phyloP scores from a whole-genome alignment of 202 grass and related monocot species.

The Digitaria exilis region DNA sequence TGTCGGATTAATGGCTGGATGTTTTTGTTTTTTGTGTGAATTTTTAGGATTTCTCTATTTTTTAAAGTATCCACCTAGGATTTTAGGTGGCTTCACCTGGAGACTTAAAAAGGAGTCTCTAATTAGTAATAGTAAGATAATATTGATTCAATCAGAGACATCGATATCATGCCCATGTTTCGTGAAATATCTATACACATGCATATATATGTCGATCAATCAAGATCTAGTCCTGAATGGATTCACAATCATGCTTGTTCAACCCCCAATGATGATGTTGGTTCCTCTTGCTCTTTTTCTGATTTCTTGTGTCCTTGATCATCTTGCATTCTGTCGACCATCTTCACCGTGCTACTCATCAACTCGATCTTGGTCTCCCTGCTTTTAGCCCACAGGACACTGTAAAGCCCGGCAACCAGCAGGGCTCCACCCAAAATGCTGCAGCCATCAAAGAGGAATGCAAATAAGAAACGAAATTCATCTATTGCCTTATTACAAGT shows the following conservation, averaged over 20 bases:
- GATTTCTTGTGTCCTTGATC: neutral
- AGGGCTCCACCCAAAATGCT: slow-evolving; percentile 58
- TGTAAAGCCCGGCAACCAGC: slow-evolving; percentile 57
- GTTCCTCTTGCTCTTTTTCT: neutral
- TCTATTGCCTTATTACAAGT: neutral
- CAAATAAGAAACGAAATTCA: neutral
- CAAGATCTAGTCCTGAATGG: neutral
- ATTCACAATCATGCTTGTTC: neutral
- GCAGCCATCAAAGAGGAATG: neutral
- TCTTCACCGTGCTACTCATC: neutral
- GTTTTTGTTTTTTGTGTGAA: too few species aligned
- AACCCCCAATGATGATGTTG: neutral
- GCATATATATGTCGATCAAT: too few species aligned
- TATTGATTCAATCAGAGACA: too few species aligned
- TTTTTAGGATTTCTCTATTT: too few species aligned
- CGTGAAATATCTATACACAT: too few species aligned
- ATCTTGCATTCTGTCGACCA: neutral
- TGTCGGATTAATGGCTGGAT: too few species aligned
- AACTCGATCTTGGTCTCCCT: slow-evolving; percentile 17
- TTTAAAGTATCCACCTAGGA: too few species aligned
- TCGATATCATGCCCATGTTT: too few species aligned
- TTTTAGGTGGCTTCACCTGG: too few species aligned
- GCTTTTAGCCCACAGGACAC: slow-evolving; percentile 61
- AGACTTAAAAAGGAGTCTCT: too few species aligned
- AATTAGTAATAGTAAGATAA: too few species aligned